Evolutionary conservation across 1,284 basidiomycete species (phyloP), one percentile per base, ranked within the genome.

Genomic region (Cystobasidiaceae sp.): DNA sequence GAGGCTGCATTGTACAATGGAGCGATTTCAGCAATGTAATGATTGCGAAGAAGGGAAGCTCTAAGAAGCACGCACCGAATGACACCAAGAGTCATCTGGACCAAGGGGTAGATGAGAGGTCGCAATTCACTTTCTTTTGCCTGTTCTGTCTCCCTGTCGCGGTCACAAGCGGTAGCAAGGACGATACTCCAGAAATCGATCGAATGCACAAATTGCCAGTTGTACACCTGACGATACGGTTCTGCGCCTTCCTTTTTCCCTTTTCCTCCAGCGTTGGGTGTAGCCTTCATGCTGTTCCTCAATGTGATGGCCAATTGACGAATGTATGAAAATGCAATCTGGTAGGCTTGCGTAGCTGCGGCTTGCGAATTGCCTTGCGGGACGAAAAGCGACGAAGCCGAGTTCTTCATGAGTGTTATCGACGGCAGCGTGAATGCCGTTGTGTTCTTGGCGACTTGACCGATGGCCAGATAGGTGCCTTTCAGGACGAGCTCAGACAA

Each of bases 371-470:
- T 32, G 17, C 23, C 27, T 19, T 32, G 21, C 54, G 93, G 79
- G 70, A 86, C 87, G 79, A 89, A 99, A 1, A 98, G 81, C 76
- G 96, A 93, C 0, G 88, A 88, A 0, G 93, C 93, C 2, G 92
- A 90, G 78, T 98, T 97, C 79, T 99, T 99, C 91, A 97, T 96
- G 44, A 98, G 79, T 74, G 90, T 96, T 77, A 98, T 89, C 3
- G 87, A 85, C n/a, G 93, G 92, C 13, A 98, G 81, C 1, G 88
- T 93, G 79, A 96, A 87, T 2, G 85, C 81, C 56, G 83, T 89
- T 4, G 92, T 96, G 19, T 86, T 84, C 75, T 91, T 90, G 64
- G 85, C 86, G 8, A 86, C 86, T 21, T 89, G 85, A 54, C 97
- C 84, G 33, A 97, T 81, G 2, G 87, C 84, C 56, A 90, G 82